phyloP scores from a whole-genome alignment of 345 rosid genomes.

The Boechera stricta region DNA sequence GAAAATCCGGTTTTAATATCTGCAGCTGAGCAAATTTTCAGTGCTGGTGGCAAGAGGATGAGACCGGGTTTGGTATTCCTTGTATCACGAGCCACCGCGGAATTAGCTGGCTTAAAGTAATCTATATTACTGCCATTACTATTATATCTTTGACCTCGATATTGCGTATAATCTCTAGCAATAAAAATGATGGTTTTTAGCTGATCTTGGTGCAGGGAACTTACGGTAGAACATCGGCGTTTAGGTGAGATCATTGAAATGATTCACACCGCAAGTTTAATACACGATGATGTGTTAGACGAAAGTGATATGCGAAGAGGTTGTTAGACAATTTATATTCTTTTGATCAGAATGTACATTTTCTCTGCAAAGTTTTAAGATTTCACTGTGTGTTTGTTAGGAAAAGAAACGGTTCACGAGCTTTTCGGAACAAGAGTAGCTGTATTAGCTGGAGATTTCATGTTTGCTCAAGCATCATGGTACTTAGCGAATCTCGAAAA shows the following conservation, averaged over 20 bases:
- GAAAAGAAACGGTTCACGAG: slow-evolving; percentile 88
- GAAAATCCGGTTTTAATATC: slow-evolving; percentile 94
- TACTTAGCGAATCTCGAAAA: slow-evolving; percentile 95
- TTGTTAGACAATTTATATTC: background rate
- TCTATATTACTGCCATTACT: slow-evolving; percentile 8
- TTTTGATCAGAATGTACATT: background rate
- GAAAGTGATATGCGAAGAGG: slow-evolving; percentile 95
- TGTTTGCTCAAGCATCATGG: slow-evolving; percentile 99
- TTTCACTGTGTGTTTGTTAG: slow-evolving; percentile 46
- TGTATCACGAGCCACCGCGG: slow-evolving; percentile 92
- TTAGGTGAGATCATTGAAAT: slow-evolving; percentile 97
- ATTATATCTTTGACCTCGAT: background rate
- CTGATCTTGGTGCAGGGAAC: slow-evolving; percentile 61
- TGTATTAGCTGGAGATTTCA: slow-evolving; percentile 89
- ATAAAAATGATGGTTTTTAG: slow-evolving; percentile 17
- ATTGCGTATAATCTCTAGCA: background rate
- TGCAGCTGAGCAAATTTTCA: slow-evolving; percentile 94
- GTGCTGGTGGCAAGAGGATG: slow-evolving; percentile 99
- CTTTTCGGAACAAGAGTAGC: slow-evolving; percentile 88
- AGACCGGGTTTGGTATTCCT: slow-evolving; percentile 95
- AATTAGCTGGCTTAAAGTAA: slow-evolving; percentile 74
- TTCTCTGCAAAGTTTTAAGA: slow-evolving; percentile 1
- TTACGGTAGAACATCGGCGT: slow-evolving; percentile 78
- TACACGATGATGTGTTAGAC: slow-evolving; percentile 94
- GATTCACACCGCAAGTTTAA: slow-evolving; percentile 99